Conservation (phyloP, 805 yeast species). For the Starmerella bombi region DNA sequence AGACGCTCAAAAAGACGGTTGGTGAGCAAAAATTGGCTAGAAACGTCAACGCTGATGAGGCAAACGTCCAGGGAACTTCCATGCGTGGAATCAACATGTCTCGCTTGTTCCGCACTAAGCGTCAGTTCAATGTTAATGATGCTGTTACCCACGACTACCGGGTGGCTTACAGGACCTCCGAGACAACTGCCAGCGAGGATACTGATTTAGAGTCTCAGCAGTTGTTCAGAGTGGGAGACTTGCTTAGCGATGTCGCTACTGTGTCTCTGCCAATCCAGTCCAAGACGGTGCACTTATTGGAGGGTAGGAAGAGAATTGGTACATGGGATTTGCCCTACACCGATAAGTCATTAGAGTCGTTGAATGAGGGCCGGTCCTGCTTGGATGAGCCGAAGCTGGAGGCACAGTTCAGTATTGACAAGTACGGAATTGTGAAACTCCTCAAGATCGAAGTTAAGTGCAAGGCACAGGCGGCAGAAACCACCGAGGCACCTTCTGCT, state of each 20-base stretch:
- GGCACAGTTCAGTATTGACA: slow-evolving; percentile 15
- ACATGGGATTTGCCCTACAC: slow-evolving; percentile 23
- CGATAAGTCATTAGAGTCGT: slow-evolving; percentile 19
- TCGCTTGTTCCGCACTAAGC: slow-evolving; percentile 48
- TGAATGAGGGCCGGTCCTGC: slow-evolving; percentile 20
- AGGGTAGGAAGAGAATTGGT: slow-evolving; percentile 29
- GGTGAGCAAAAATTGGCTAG: slow-evolving; percentile 46
- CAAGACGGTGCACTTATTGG: slow-evolving; percentile 30
- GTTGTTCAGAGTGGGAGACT: slow-evolving; percentile 21
- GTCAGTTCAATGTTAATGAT: slow-evolving; percentile 45
- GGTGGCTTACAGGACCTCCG: slow-evolving; percentile 26
- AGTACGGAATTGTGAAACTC: slow-evolving; percentile 16
- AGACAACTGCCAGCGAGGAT: slow-evolving; percentile 3
- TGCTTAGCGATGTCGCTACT: slow-evolving; percentile 27
- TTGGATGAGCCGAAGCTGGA: slow-evolving; percentile 10
- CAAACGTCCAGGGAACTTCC: slow-evolving; percentile 84
- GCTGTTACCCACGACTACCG: slow-evolving; percentile 37
- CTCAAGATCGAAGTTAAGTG: slow-evolving; percentile 17
- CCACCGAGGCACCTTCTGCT: slow-evolving; percentile 9
- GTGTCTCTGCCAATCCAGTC: slow-evolving; percentile 19
- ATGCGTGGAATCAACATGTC: slow-evolving; percentile 64
- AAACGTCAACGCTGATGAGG: slow-evolving; percentile 90
- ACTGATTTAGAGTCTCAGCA: not conserved
- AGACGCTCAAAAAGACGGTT: slow-evolving; percentile 35
- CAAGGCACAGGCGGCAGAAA: slow-evolving; percentile 6